Conservation (phyloP, 164 flowering plant species). For the Chimonanthus praecox region DNA sequence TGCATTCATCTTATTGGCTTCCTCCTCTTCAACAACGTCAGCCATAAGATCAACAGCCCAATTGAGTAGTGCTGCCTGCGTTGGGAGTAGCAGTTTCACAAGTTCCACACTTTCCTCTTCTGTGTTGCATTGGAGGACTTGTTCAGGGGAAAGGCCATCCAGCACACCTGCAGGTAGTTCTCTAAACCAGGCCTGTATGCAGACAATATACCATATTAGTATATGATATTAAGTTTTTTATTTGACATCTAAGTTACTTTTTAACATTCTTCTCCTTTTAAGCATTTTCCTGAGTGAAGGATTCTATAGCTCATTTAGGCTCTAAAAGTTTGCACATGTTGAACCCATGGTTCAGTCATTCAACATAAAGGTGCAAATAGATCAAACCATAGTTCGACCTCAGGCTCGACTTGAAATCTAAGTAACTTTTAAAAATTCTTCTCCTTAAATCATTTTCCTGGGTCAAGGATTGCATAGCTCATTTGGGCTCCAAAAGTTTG, state of each 20-base stretch:
- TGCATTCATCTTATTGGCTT: constrained; percentile 89
- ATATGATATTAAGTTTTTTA: background rate
- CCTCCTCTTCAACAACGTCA: constrained; percentile 93
- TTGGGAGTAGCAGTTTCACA: constrained; percentile 69
- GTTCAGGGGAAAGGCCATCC: constrained; percentile 91
- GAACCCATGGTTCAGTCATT: no score
- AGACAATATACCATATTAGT: background rate
- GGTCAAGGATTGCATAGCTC: no score
- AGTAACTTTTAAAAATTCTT: no score
- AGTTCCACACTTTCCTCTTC: constrained; percentile 79
- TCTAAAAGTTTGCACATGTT: no score
- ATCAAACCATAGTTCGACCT: no score
- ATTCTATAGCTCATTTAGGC: no score
- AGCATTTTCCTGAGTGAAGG: background rate
- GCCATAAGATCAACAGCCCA: constrained; percentile 98
- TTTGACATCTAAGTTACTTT: background rate
- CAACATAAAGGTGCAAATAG: no score
- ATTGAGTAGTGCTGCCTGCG: constrained; percentile 70
- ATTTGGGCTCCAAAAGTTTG: no score
- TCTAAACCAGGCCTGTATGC: constrained; percentile 79
- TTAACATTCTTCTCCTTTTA: background rate
- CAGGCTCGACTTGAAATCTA: no score
- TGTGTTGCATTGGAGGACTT: constrained; percentile 77
- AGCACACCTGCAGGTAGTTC: constrained; percentile 90
- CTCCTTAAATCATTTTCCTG: no score